Evolutionary conservation across 345 rosid genomes (phyloP).

Genomic region (Gossypium australe): DNA sequence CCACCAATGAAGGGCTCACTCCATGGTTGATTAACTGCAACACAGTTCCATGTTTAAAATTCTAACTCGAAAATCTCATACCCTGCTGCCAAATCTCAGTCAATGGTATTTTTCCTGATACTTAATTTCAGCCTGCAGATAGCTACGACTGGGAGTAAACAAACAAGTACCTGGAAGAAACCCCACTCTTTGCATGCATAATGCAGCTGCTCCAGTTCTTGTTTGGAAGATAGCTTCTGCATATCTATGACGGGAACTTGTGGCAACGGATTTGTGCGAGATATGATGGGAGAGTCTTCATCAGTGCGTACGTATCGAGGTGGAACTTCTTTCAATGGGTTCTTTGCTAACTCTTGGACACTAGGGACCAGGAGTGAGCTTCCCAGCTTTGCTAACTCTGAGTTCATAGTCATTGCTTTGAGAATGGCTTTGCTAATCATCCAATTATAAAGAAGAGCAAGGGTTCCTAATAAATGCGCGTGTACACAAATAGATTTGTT

Average conservation of each 20-base stretch:
- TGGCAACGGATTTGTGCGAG: neutral
- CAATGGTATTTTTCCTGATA: neutral
- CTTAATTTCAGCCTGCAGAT: too few species aligned
- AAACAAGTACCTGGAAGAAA: slow-evolving; percentile 13
- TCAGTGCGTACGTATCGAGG: slow-evolving; percentile 11
- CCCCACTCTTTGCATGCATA: slow-evolving; percentile 22
- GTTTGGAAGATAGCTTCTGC: slow-evolving; percentile 6
- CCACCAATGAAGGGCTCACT: slow-evolving; percentile 7
- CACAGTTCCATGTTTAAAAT: neutral
- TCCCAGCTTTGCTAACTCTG: slow-evolving; percentile 1
- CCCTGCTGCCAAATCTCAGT: neutral
- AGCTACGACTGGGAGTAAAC: neutral
- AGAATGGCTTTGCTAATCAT: neutral
- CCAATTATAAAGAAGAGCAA: neutral
- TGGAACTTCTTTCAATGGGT: slow-evolving; percentile 10
- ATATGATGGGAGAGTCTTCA: neutral
- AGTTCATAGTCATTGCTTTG: neutral
- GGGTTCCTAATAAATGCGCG: too few species aligned
- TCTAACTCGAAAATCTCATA: neutral
- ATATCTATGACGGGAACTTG: slow-evolving; percentile 15
- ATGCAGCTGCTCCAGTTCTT: slow-evolving; percentile 13
- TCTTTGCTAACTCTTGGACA: slow-evolving; percentile 25
- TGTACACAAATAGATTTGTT: too few species aligned
- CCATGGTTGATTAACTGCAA: slow-evolving; percentile 22
- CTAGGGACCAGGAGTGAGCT: neutral